phyloP scores from a whole-genome alignment of 192 early-diverging fungal genomes.

The Dimargaris cristalligena region DNA sequence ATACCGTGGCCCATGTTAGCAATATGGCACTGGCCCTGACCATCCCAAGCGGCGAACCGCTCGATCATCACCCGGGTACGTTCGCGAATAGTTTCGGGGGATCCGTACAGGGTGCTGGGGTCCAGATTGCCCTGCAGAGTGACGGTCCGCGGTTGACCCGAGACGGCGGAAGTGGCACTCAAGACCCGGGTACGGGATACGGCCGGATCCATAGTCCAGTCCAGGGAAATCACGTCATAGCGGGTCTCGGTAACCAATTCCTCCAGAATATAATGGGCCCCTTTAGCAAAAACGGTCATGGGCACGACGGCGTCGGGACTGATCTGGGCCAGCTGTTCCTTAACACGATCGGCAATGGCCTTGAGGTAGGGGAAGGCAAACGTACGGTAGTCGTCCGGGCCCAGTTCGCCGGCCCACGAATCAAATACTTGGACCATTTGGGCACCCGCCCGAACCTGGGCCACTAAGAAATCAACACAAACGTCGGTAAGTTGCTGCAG shows the following conservation, averaged over 20 bases:
- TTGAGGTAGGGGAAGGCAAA: constrained; percentile 83
- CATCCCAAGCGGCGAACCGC: constrained; percentile 44
- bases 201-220: constrained; percentile 73
- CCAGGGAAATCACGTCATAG: constrained; percentile 80
- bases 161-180: too few relatives aligned
- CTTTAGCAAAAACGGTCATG: constrained; percentile 83
- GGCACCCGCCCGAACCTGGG: constrained; percentile 90
- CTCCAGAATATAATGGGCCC: constrained; percentile 77
- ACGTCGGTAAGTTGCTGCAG: constrained; percentile 71
- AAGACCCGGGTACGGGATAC: constrained; percentile 18
- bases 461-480: constrained; percentile 68
- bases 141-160: too few relatives aligned
- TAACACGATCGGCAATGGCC: constrained; percentile 66
- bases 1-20: constrained; percentile 97
- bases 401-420: constrained; percentile 87
- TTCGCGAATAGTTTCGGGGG: constrained; percentile 49
- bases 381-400: constrained; percentile 56
- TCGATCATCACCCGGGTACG: constrained; percentile 63
- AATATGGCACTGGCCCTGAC: constrained; percentile 42
- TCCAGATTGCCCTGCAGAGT: constrained; percentile 91
- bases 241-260: constrained; percentile 37
- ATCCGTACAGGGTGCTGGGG: constrained; percentile 64
- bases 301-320: constrained; percentile 35
- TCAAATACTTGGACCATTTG: constrained; percentile 98
- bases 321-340: constrained; percentile 35